phyloP scores from a whole-genome alignment of 306 rosid species.

The Gillenia trifoliata region DNA sequence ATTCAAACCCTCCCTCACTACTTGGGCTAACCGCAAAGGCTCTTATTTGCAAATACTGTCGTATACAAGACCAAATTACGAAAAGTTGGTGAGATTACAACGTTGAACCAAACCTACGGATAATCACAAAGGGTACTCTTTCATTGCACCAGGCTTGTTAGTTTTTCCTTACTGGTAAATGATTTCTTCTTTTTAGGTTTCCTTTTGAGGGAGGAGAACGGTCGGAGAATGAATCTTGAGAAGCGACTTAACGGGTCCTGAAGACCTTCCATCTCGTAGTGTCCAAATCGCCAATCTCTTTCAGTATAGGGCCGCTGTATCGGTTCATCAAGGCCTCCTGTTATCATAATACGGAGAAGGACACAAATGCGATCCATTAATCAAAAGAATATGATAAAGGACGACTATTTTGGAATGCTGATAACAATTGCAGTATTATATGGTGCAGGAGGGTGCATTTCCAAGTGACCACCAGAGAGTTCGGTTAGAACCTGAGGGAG shows the following conservation, averaged over 20 bases:
- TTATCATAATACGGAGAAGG: slow-evolving; percentile 9
- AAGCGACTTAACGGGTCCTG: slow-evolving; percentile 75
- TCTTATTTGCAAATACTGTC: background rate
- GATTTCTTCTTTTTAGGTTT: background rate
- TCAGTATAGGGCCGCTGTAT: slow-evolving; percentile 56
- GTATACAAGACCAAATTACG: background rate
- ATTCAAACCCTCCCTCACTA: too few relatives aligned
- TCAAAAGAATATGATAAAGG: background rate
- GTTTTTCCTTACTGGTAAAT: background rate
- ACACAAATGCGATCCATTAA: background rate
- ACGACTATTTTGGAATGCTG: background rate
- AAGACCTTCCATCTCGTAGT: slow-evolving; percentile 89
- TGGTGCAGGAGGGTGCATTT: background rate
- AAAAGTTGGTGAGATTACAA: background rate
- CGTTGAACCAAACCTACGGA: background rate
- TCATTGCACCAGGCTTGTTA: background rate
- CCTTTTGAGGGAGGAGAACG: slow-evolving; percentile 26
- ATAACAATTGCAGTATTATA: background rate
- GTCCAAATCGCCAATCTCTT: slow-evolving; percentile 95
- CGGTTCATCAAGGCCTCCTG: slow-evolving; percentile 94
- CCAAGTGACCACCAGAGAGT: background rate
- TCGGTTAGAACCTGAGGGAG: too few relatives aligned
- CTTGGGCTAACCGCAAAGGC: too few relatives aligned
- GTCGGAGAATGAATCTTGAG: slow-evolving; percentile 46
- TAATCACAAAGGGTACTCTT: background rate